Conservation (phyloP, 176 grass and related monocot genomes). For the Cocos nucifera region DNA sequence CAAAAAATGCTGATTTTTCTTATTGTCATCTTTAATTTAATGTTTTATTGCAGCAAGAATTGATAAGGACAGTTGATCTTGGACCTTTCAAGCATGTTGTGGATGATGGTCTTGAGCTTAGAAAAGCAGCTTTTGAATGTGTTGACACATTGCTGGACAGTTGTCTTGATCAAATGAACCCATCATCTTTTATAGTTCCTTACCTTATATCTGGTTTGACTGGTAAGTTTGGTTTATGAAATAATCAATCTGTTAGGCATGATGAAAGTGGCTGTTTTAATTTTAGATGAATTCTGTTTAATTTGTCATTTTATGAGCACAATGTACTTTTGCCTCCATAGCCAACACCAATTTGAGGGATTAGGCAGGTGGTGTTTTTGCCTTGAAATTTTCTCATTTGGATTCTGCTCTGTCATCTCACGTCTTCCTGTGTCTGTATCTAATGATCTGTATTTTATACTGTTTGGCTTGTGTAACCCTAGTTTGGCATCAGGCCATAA, state of each 20-base stretch:
- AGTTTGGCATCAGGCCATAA: too few relatives aligned
- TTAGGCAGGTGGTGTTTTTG: too few relatives aligned
- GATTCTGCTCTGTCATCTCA: too few relatives aligned
- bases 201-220: slow-evolving; percentile 79
- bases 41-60: slow-evolving; percentile 54
- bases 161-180: slow-evolving; percentile 93
- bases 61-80: slow-evolving; percentile 85
- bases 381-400: too few relatives aligned
- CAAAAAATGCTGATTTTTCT: too few relatives aligned
- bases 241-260: background rate
- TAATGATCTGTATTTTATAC: too few relatives aligned
- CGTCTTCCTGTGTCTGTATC: too few relatives aligned
- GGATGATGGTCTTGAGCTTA: slow-evolving; percentile 79
- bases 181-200: slow-evolving; percentile 74
- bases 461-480: too few relatives aligned
- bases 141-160: slow-evolving; percentile 80
- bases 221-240: slow-evolving; percentile 32
- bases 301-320: too few relatives aligned
- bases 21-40: background rate
- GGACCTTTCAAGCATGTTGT: slow-evolving; percentile 94
- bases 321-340: too few relatives aligned
- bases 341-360: too few relatives aligned
- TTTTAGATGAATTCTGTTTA: background rate
- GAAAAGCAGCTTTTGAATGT: slow-evolving; percentile 93
- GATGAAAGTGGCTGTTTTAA: background rate